Evolutionary conservation across 169 alveolate genomes (phyloP), one percentile per base, ranked within the genome.

Genomic region (Plasmodium blacklocki): DNA sequence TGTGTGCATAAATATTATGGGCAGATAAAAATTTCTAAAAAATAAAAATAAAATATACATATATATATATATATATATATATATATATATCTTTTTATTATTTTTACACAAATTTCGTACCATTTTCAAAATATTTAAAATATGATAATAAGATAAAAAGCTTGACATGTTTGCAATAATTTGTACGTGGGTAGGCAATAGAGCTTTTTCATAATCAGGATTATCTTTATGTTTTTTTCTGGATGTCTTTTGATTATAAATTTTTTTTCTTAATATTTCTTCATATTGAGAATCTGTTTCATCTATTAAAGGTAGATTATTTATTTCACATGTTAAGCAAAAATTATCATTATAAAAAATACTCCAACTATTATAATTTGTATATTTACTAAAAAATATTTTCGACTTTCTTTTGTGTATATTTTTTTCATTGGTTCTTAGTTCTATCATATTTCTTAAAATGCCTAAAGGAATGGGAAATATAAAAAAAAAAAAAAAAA

Each of bases 1-100:
- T 15, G 39, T 83, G 91, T 3, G 67, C 19, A 66, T 83, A 83
- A 11, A 83, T 14, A 50, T 45, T 68, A 32, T 83, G 75, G 19
- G 91, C 91, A 11, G 91, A 83, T 60, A 83, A 63, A 50, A 83
- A 83, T 67, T 83, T 83, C 91, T 83, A 83, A 70, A 68, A 80
- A 47, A 21, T 39, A 45, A 12, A 64, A 47, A 19, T 14, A 47
- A 39, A 39, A 39, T 39, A 39, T 39, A 39, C 47, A 39, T 39
- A 39, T 6, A 39, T 5, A 39, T 39, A 39, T 39, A 39, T 39
- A 39, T 32, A 32, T 26, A 32, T 32, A 32, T 32, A 39, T 39
- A 32, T 32, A 32, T 32, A 23, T 14, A 66, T 15, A 67, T 15
- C 32, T 4, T 14, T n/a, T 29, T 18, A 7, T 32, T 19, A n/a